A percentile compares a stretch with the other conserved stretches of the same genome.
phyloP scores from a whole-genome alignment of 1,139 yeast genomes.

The Taphrina sp. region DNA sequence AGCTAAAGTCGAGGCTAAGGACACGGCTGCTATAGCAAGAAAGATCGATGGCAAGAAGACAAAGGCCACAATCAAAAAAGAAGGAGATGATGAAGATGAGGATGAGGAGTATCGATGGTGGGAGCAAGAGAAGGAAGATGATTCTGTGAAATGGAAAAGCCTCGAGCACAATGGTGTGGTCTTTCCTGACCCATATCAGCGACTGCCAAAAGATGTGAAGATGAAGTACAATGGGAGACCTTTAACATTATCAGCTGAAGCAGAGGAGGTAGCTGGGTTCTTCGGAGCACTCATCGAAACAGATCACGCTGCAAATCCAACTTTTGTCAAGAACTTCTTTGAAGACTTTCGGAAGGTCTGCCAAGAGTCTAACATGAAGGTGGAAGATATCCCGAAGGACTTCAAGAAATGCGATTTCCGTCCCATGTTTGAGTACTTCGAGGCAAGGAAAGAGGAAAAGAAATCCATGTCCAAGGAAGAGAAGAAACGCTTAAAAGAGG shows the following conservation, averaged over 20 bases:
- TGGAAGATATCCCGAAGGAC: constrained; percentile 45
- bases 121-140: constrained; percentile 76
- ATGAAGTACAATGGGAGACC: constrained; percentile 73
- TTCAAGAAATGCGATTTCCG: constrained; percentile 77
- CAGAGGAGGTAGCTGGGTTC: constrained; percentile 96
- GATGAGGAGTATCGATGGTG: constrained; percentile 77
- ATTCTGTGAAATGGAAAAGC: constrained; percentile 78
- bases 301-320: constrained; percentile 84
- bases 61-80: constrained; percentile 25
- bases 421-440: constrained; percentile 71
- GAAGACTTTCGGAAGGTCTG: constrained; percentile 69
- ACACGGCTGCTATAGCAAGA: constrained; percentile 3
- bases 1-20: constrained; percentile 14
- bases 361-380: constrained; percentile 58
- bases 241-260: constrained; percentile 68
- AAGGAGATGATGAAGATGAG: constrained; percentile 48
- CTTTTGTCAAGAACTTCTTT: constrained; percentile 83
- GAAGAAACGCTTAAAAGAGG: constrained; percentile 68
- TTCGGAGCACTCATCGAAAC: constrained; percentile 84
- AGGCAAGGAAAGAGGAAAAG: constrained; percentile 67
- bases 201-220: constrained; percentile 76
- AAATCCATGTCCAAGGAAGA: constrained; percentile 66
- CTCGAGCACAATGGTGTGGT: constrained; percentile 86
- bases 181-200: constrained; percentile 89
- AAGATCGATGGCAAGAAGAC: constrained; percentile 28